Conservation (phyloP, 2,329 filamentous ascomycete species). For the Apiospora pterosperma region DNA sequence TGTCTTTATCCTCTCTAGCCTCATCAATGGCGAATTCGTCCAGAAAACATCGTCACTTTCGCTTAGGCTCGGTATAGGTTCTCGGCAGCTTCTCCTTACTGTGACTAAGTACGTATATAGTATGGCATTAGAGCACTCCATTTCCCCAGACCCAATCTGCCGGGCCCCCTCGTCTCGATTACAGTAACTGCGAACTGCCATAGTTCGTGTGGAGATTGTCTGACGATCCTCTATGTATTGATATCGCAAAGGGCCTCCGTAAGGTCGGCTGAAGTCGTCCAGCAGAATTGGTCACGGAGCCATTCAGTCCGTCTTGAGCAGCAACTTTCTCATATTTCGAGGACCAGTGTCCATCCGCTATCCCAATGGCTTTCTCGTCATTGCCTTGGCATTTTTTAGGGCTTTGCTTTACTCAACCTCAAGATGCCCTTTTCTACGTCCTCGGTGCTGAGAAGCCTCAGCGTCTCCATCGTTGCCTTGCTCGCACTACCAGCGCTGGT, state of each 20-base stretch:
- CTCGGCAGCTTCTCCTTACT: not conserved
- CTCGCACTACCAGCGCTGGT: not conserved
- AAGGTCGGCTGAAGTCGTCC: not conserved
- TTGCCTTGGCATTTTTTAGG: not conserved
- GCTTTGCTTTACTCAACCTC: not conserved
- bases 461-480: not conserved
- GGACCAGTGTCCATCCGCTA: not conserved
- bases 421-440: not conserved
- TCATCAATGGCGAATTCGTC: not conserved
- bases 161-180: not conserved
- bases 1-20: conserved; percentile 9
- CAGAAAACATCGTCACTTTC: conserved; percentile 2
- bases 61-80: conserved; percentile 9
- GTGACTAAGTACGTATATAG: too few relatives aligned
- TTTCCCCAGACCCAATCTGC: not conserved
- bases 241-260: not conserved
- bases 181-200: not conserved
- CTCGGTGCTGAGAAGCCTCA: not conserved
- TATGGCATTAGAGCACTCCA: not conserved
- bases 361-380: not conserved
- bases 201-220: not conserved
- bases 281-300: not conserved
- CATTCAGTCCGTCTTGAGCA: not conserved
- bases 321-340: not conserved
- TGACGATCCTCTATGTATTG: not conserved